phyloP scores from a whole-genome alignment of 257 asterid species.

The Scutellaria galericulata region DNA sequence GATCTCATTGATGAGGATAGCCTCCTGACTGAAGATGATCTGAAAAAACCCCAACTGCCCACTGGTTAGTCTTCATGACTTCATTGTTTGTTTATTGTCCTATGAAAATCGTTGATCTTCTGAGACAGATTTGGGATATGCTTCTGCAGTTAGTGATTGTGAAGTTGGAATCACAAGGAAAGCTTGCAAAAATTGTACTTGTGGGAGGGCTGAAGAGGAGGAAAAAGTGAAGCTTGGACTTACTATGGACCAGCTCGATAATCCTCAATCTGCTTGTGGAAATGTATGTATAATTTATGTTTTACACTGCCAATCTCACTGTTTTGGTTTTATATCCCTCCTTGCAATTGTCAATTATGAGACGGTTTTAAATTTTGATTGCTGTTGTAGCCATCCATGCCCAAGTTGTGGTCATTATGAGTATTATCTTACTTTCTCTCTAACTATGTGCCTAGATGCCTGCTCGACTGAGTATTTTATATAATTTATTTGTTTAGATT shows the following conservation, averaged over 20 bases:
- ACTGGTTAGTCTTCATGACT: slow-evolving; percentile 51
- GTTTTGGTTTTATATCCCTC: slow-evolving; percentile 12
- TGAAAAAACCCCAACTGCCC: slow-evolving; percentile 83
- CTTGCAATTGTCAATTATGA: background rate
- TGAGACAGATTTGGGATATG: slow-evolving; percentile 12
- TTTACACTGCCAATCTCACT: background rate
- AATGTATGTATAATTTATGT: slow-evolving; percentile 52
- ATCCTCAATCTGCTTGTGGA: slow-evolving; percentile 98
- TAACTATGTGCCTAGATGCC: background rate
- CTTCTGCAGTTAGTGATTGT: slow-evolving; percentile 64
- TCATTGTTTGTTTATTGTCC: slow-evolving; percentile 18
- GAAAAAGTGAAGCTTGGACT: slow-evolving; percentile 85
- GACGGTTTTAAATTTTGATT: background rate
- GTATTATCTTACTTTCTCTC: background rate
- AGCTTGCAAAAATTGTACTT: slow-evolving; percentile 93
- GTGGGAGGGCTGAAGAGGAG: slow-evolving; percentile 95
- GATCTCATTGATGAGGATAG: slow-evolving; percentile 97
- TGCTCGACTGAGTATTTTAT: background rate
- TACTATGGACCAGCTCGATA: slow-evolving; percentile 71
- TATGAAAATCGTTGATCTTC: slow-evolving; percentile 1
- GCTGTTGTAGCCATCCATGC: background rate
- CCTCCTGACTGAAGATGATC: slow-evolving; percentile 89
- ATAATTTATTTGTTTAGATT: background rate
- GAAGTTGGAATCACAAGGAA: slow-evolving; percentile 85
- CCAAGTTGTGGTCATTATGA: background rate